phyloP scores from a whole-genome alignment of 2,329 filamentous ascomycete genomes.

The Alternaria hordeiaustralica region DNA sequence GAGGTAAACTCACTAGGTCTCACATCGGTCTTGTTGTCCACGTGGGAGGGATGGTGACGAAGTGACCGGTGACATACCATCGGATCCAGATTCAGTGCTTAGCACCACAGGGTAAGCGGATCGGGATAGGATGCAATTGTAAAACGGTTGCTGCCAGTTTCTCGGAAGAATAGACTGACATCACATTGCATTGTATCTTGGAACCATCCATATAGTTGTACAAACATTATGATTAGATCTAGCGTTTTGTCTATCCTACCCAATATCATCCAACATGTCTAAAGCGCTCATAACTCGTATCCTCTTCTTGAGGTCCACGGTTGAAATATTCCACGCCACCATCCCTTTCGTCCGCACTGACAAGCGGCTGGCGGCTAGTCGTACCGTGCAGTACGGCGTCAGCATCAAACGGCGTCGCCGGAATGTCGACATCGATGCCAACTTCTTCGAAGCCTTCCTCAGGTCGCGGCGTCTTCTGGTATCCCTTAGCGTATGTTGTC shows the following conservation, averaged over 20 bases:
- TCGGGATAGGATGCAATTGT: background rate
- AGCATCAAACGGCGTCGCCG: constrained; percentile 27
- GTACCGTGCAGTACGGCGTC: constrained; percentile 27
- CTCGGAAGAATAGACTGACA: background rate
- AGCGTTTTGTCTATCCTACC: background rate
- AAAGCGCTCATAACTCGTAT: constrained; percentile 27
- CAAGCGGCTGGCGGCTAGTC: constrained; percentile 25
- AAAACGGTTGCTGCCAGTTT: background rate
- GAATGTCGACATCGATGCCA: constrained; percentile 28
- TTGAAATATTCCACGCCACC: constrained; percentile 15
- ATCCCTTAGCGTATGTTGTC: constrained; percentile 35
- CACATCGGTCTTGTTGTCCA: background rate
- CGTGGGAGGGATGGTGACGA: background rate
- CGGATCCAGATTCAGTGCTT: background rate
- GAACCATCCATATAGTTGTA: background rate
- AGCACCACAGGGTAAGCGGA: background rate
- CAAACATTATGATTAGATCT: background rate
- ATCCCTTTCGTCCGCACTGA: constrained; percentile 10
- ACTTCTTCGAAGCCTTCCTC: constrained; percentile 26
- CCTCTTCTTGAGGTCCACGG: constrained; percentile 9
- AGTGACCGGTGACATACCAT: background rate
- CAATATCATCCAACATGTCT: constrained; percentile 8
- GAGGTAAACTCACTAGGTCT: background rate
- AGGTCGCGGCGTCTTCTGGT: constrained; percentile 25
- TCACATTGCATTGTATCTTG: background rate